Evolutionary conservation across 176 grass and related monocot genomes (phyloP), one percentile per base, ranked within the genome.

Genomic region (Stipa capillata): DNA sequence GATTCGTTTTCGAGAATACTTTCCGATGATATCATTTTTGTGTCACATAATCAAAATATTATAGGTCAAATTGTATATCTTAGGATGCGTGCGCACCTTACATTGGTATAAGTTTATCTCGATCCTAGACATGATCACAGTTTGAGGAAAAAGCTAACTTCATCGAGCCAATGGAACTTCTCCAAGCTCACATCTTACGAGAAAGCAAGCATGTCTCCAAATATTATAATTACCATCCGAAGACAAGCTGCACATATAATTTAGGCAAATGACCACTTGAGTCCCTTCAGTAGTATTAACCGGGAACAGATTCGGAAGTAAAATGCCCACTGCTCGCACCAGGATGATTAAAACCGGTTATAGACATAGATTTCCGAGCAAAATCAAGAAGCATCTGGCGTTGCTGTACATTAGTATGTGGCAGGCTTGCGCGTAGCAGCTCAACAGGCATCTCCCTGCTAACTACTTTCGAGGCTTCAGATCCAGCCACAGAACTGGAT

Each of bases 401-500:
- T 49, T 93, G 96, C 7, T 99, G 81, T 50, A 95, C 86, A 75
- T 86, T 95, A 16, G 96, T 95, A 73, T 95, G 92, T 35, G 92
- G 96, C 80, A 95, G 88, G 85, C 96, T 95, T 58, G 90, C 88
- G 23, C 90, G 84, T 25, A 99, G 77, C 23, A 99, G 80, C 84
- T 95, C 96, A 2, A 77, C 81, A 2, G 96, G 96, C 90, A 99
- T 93, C 86, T 99, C 96, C 74, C 92, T 89, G 72, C 90, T 84
- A 23, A 91, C 79, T 24, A 88, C 86, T 77, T 87, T 92, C 54
- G 90, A 86, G 69, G 83, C 86, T 57, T 99, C 96, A 77, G 90
- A 81, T 72, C 84, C 88, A n/a, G 68, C 55, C 15, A 72, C 36
- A 37, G 78, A 55, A 66, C 71, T 70, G 4, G 87, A 73, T 66